Evolutionary conservation across 2,329 filamentous ascomycete species (phyloP), one percentile per base, ranked within the genome.

Genomic region (Cladosporium sp.): DNA sequence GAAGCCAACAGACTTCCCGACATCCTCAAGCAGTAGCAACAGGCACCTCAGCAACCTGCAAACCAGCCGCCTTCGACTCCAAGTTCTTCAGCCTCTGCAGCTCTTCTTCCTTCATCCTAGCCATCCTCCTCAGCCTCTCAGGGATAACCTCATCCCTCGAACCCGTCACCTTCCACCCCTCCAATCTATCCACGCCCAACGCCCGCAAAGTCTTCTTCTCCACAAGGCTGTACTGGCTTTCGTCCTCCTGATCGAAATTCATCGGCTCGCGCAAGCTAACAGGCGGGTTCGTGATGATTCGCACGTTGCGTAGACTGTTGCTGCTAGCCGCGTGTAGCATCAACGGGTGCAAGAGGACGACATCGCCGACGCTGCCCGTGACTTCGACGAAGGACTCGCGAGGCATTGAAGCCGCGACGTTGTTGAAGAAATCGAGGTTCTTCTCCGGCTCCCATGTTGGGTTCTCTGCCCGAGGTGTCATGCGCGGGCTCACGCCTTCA

Each of bases 401-500:
- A 17, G 64, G 59, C 39, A 66, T 59, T 0, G 64, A 61, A 8
- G 64, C 64, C 2, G 72, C 73, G 39, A 80, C 59, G 65, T 76
- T 65, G 56, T 75, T 72, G 72, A 80, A 74, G 65, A 79, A 85
- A 6, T 70, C 68, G 1, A 79, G 67, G 30, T 77, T 75, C 55
- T 73, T 66, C 63, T 79, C 78, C 25, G 73, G 64, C 20, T 66
- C 61, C 63, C 83, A 83, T 2, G 74, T 73, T 0, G 76, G 73
- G 42, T 84, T 75, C 9, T 76, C 34, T 11, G 57, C 77, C 1
- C 85, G 75, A 0, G 84, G 82, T 20, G 77, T 77, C 85, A 89
- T 88, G 34, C 81, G 79, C n/a, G 86, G 85, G 22, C 80, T 83
- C 19, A 88, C 83, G 1, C 87, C 87, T 61, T 84, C 82, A 0